phyloP scores from a whole-genome alignment of 345 rosid species.

The Dovyalis caffra region DNA sequence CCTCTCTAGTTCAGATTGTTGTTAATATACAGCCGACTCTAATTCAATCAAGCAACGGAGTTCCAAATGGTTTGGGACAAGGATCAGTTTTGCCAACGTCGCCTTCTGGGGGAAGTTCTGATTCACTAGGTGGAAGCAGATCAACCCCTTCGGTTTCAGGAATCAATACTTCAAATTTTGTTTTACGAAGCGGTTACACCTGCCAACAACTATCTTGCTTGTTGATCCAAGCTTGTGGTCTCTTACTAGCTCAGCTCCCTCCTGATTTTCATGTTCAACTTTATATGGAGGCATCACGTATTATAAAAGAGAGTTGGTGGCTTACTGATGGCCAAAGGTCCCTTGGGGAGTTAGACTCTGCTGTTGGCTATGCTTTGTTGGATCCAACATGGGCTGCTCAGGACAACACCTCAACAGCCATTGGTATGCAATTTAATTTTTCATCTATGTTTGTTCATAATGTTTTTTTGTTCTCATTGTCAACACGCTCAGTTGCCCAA shows the following conservation, averaged over 20 bases:
- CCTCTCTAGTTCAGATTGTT: slow-evolving; percentile 85
- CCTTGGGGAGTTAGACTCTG: slow-evolving; percentile 74
- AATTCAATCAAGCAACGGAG: slow-evolving; percentile 87
- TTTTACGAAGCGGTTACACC: slow-evolving; percentile 89
- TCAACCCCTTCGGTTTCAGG: slow-evolving; percentile 76
- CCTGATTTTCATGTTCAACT: slow-evolving; percentile 80
- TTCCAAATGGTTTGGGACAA: slow-evolving; percentile 66
- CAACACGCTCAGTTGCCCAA: background rate
- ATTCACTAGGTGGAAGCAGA: slow-evolving; percentile 85
- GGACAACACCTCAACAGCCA: slow-evolving; percentile 95
- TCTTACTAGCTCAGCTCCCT: slow-evolving; percentile 93
- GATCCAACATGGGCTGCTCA: slow-evolving; percentile 99
- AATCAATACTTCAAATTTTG: slow-evolving; percentile 79
- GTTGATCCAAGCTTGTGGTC: slow-evolving; percentile 95
- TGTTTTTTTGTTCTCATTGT: background rate
- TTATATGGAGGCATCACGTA: slow-evolving; percentile 78
- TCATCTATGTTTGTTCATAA: background rate
- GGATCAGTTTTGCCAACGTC: slow-evolving; percentile 84
- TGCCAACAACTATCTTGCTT: slow-evolving; percentile 96
- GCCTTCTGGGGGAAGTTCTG: slow-evolving; percentile 97
- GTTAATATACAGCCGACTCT: slow-evolving; percentile 91
- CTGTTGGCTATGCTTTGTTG: slow-evolving; percentile 89
- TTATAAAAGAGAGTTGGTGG: slow-evolving; percentile 95
- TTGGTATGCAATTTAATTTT: slow-evolving; percentile 46
- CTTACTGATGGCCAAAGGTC: slow-evolving; percentile 81